Evolutionary conservation across 805 yeast species (phyloP).

Genomic region (Teunomyces kruisii): DNA sequence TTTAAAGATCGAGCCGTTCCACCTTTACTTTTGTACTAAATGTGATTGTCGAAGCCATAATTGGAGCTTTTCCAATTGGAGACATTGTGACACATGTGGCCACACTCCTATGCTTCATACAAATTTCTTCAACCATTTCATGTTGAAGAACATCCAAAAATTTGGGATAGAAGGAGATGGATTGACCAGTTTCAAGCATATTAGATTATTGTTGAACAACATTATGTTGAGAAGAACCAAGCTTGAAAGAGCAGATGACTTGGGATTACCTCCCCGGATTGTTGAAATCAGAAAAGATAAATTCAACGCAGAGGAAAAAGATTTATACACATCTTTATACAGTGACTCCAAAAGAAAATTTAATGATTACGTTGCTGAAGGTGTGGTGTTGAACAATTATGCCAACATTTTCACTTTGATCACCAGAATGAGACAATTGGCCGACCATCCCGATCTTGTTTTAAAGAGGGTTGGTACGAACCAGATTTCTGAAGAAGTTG

Average conservation of each 20-base stretch:
- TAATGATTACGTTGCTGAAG: conserved; percentile 91
- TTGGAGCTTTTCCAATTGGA: conserved; percentile 83
- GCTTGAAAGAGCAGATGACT: conserved; percentile 93
- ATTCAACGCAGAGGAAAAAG: conserved; percentile 94
- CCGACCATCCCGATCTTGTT: conserved; percentile 97
- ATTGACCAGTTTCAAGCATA: conserved; percentile 67
- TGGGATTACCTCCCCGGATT: conserved; percentile 94
- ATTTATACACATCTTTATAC: conserved; percentile 82
- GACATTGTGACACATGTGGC: conserved; percentile 83
- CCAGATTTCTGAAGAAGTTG: conserved; percentile 38
- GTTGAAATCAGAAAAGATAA: conserved; percentile 84
- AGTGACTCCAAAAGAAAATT: conserved; percentile 84
- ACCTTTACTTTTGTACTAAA: conserved; percentile 87
- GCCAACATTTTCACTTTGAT: conserved; percentile 95
- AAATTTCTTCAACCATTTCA: conserved; percentile 92
- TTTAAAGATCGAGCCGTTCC: conserved; percentile 79
- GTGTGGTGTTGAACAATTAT: conserved; percentile 93
- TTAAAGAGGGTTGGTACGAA: conserved; percentile 60
- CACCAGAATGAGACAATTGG: conserved; percentile 96
- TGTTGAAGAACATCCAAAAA: conserved; percentile 90
- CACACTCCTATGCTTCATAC: conserved; percentile 95
- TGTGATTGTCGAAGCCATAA: conserved; percentile 81
- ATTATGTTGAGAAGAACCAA: conserved; percentile 94
- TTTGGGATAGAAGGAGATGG: conserved; percentile 84
- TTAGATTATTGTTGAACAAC: conserved; percentile 71